Conservation (phyloP, 768 basidiomycete species). For the Mycena polygramma region DNA sequence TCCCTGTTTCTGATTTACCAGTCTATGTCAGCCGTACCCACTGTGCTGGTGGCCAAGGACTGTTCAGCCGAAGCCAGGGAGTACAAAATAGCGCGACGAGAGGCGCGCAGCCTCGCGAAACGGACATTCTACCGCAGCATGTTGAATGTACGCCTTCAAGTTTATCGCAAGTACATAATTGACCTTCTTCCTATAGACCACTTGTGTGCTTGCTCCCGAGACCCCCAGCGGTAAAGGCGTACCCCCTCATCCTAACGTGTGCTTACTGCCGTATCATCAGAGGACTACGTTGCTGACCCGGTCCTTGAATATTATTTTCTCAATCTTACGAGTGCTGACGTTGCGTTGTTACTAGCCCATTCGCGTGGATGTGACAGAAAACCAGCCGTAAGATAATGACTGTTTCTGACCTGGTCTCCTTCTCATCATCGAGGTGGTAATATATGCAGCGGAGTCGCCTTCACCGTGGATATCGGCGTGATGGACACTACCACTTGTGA, state of each 20-base stretch:
- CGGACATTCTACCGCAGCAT: slow-evolving; percentile 39
- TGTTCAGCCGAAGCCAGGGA: not conserved
- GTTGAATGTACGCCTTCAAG: slow-evolving; percentile 37
- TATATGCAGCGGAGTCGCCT: slow-evolving; percentile 49
- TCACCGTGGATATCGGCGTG: slow-evolving; percentile 54
- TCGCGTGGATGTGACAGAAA: slow-evolving; percentile 44
- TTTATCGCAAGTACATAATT: not conserved
- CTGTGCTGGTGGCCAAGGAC: slow-evolving; percentile 20
- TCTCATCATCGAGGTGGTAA: not conserved
- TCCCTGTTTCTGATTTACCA: not conserved
- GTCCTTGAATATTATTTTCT: slow-evolving; percentile 8
- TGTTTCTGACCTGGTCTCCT: not conserved
- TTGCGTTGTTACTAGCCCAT: slow-evolving; percentile 36
- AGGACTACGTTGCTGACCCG: slow-evolving; percentile 36
- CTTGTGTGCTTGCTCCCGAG: slow-evolving; percentile 43
- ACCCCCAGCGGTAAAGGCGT: slow-evolving; percentile 32
- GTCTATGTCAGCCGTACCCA: slow-evolving; percentile 33
- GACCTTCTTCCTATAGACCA: slow-evolving; percentile 32
- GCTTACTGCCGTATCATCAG: slow-evolving; percentile 5
- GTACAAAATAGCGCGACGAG: not conserved
- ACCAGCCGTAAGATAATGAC: slow-evolving; percentile 42
- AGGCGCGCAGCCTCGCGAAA: slow-evolving; percentile 36
- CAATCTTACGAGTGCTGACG: not conserved
- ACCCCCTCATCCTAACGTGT: not conserved
- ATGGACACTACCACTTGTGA: slow-evolving; percentile 55